These are phyloP conservation scores for Solidago caesia DNA, from an alignment of 129 eudicot genomes.

Conservation along the genomic window DNA sequence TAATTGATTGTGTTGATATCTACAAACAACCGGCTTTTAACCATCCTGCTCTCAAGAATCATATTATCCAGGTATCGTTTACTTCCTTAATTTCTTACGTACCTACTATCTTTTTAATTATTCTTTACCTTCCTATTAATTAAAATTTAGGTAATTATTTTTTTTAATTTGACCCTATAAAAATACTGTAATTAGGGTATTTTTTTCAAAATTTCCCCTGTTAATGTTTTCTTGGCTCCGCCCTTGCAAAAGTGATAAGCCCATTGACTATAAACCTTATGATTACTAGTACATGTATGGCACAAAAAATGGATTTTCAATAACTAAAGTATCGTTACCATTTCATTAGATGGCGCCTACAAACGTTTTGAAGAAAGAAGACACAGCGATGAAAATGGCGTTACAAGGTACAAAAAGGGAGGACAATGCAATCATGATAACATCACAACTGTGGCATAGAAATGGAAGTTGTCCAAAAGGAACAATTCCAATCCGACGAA, in stretches of 20 bases:
- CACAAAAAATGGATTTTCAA: neutral
- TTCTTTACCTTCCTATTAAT: neutral
- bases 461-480: constrained; percentile 64
- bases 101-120: too few relatives aligned
- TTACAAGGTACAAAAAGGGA: constrained; percentile 24
- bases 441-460: constrained; percentile 58
- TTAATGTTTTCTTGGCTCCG: too few relatives aligned
- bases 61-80: constrained; percentile 39
- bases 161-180: too few relatives aligned
- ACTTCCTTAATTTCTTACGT: too few relatives aligned
- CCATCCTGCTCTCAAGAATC: constrained; percentile 52
- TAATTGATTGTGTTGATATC: constrained; percentile 52
- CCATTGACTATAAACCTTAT: neutral
- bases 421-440: constrained; percentile 19
- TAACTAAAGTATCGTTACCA: constrained; percentile 7
- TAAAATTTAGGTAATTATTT: too few relatives aligned
- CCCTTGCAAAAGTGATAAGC: too few relatives aligned
- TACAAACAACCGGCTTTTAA: constrained; percentile 52
- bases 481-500: constrained; percentile 51
- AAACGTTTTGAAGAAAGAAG: constrained; percentile 6
- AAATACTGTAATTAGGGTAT: too few relatives aligned
- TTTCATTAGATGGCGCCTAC: constrained; percentile 48
- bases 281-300: neutral
- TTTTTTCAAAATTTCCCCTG: too few relatives aligned
- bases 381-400: constrained; percentile 11